Conservation (phyloP, 108 stramenopile species). For the Pseudonitzschia multiseries region DNA sequence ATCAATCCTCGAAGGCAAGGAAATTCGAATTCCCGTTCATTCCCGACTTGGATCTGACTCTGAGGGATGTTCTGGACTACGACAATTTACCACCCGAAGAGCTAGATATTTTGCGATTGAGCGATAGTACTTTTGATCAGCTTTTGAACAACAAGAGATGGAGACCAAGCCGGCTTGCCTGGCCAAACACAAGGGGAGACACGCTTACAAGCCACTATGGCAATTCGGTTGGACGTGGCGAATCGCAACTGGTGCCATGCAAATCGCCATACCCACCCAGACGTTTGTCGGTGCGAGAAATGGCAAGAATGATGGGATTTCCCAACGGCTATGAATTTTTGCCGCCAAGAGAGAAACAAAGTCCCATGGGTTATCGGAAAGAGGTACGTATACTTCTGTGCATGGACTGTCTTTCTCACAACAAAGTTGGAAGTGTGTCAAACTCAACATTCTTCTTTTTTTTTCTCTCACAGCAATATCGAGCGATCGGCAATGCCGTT, state of each 20-base stretch:
- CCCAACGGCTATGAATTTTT: conserved; percentile 49
- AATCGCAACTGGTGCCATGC: conserved; percentile 70
- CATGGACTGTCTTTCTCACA: conserved; percentile 8
- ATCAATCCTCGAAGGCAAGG: background rate
- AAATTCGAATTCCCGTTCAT: conserved; percentile 69
- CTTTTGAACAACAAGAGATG: conserved; percentile 48
- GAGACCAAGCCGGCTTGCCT: conserved; percentile 63
- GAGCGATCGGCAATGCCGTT: conserved; percentile 77
- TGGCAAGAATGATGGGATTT: conserved; percentile 82
- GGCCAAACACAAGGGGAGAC: conserved; percentile 63
- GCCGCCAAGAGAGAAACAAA: conserved; percentile 35
- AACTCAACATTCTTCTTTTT: background rate
- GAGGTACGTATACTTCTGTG: background rate
- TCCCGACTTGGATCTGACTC: conserved; percentile 67
- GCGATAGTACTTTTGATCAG: conserved; percentile 47
- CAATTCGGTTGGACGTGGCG: conserved; percentile 70
- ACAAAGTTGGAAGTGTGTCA: too few relatives aligned
- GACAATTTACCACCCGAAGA: conserved; percentile 48
- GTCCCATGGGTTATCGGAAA: conserved; percentile 70
- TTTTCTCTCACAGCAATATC: conserved; percentile 25
- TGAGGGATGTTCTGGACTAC: conserved; percentile 62
- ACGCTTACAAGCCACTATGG: conserved; percentile 79
- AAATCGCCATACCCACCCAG: conserved; percentile 55
- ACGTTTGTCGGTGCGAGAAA: conserved; percentile 67
- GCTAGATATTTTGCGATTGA: conserved; percentile 50